Base-by-base conservation (phyloP, 2,329 filamentous ascomycete genomes). In the Phyllosticta citrichinensis region DNA sequence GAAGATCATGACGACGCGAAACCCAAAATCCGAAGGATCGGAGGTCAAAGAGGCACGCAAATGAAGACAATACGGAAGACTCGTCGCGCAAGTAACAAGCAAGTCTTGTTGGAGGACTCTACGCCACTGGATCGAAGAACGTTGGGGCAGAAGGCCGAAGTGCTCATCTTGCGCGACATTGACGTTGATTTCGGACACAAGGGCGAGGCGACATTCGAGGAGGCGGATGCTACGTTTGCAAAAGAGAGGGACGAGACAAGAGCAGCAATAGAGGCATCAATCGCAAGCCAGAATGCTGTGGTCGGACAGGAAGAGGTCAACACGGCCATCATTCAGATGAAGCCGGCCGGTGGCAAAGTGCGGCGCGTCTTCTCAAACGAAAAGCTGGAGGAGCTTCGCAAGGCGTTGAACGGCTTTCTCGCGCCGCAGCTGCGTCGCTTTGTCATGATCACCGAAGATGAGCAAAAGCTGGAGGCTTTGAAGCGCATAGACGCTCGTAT, bases 91-190 rank as follows among this genome's bases (percentile, higher is more conserved):
- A 55, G 11, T 8, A 24, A 22, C 9, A 33, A 55, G n/a, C 10
- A 14, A 25, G 3, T 27, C 4, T 14, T 27, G 24, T 17, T 27
- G 52, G 70, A 71, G 54, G 67, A 64, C 1, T 70, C 69, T 1
- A 68, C 69, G 19, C 64, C 64, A 22, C 59, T 75, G 52, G 63
- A 62, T 1, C 61, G 71, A 12, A 69, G 69, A 64, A 65, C 66
- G 12, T 64, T 75, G 62, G 73, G 73, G 54, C 64, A 68, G 52
- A 68, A 72, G 58, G 68, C 73, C 35, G 68, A 73, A 11, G 71
- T 75, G 22, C 62, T 75, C 17, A 68, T 75, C 25, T 57, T 75
- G 22, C 66, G 65, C 53, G 72, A 73, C 60, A 62, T 69, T 1
- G 11, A 40, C 11, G 62, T 58, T 5, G 61, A 68, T 6, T 54